Percentiles rank a stretch among this genome's conserved stretches.
Evolutionary conservation across 225 moss, liverwort and hornwort species (phyloP).

Genomic region (Lunularia cruciata): DNA sequence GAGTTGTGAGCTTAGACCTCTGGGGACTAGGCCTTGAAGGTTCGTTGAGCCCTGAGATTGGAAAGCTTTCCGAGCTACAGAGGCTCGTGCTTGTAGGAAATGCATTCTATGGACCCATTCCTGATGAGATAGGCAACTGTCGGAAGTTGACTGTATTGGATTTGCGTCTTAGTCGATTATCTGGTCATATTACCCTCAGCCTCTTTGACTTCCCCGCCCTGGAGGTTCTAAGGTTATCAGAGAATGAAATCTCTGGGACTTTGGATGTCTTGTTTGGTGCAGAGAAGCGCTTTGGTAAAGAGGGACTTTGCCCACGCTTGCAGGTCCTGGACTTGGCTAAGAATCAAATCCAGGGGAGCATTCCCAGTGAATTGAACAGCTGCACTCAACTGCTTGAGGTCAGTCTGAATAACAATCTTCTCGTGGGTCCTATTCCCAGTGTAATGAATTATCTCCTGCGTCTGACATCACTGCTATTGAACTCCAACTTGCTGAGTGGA

Average conservation of each 20-base stretch:
- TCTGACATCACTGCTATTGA: conserved; percentile 25
- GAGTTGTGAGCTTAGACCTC: conserved; percentile 59
- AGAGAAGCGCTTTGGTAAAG: conserved; percentile 1
- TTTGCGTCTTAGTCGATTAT: conserved; percentile 45
- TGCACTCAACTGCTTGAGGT: conserved; percentile 33
- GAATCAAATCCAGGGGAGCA: conserved; percentile 27
- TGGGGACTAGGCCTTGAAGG: conserved; percentile 50
- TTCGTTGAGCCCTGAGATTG: conserved; percentile 41
- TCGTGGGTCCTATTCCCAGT: conserved; percentile 30
- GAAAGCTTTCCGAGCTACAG: conserved; percentile 54
- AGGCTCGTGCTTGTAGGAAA: conserved; percentile 52
- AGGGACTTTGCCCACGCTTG: conserved; percentile 16
- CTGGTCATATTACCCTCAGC: conserved; percentile 42
- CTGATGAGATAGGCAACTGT: conserved; percentile 47
- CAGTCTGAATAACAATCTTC: conserved; percentile 27
- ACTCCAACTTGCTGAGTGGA: conserved; percentile 27
- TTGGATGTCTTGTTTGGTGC: conserved; percentile 44
- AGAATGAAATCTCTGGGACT: conserved; percentile 54
- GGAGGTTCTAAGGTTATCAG: conserved; percentile 42
- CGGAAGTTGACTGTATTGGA: conserved; percentile 44
- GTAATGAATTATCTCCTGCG: conserved; percentile 19
- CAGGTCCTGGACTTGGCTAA: conserved; percentile 36
- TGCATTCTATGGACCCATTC: conserved; percentile 49
- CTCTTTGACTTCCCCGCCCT: conserved; percentile 49
- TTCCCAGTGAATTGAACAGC: conserved; percentile 20